Evolutionary conservation across 441 rosid species (phyloP), one percentile per base, ranked within the genome.

Genomic region (Dalechampia spathulata): DNA sequence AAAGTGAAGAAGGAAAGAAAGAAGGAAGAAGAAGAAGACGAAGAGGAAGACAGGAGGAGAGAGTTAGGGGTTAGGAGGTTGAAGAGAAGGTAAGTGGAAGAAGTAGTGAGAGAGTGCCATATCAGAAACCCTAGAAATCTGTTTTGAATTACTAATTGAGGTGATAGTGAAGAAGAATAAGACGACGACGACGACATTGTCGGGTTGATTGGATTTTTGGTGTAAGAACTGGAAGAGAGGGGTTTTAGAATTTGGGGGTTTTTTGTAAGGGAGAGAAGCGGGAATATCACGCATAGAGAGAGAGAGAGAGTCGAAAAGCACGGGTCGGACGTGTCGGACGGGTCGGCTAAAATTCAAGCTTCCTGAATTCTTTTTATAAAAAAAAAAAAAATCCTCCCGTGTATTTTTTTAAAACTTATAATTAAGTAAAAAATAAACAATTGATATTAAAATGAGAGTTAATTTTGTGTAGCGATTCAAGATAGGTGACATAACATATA

Each of bases 21-120:
- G 47, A 69, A 4, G 7, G 60, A 19, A 4, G 61, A 26, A 4
- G 38, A 28, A 6, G 44, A 34, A 37, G 15, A 77, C 8, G 23
- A 68, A 58, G 11, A 67, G 56, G 6, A 10, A 67, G 56, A 6
- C 65, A 59, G 47, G 68, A 4, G 7, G 60, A 10, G 68, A 46
- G 30, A 62, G 11, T 16, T 49, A 58, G 59, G 50, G 32, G 77
- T 50, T 53, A 73, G 57, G 38, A 73, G 38, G 46, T 73, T 75
- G 80, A 71, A 65, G 72, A 75, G 55, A 61, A 84, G 3, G 82
- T 75, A 82, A 59, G 79, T 62, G 45, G 61, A 45, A 22, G 85
- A 60, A 12, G 90, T 73, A 45, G 81, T 63, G 5, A 86, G 76
- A 4, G 93, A 78, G 47, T 89, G 90, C 97, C 90, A 86, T 39